Evolutionary conservation across 148 eudicot species (phyloP).

Genomic region (Rhododendron molle): DNA sequence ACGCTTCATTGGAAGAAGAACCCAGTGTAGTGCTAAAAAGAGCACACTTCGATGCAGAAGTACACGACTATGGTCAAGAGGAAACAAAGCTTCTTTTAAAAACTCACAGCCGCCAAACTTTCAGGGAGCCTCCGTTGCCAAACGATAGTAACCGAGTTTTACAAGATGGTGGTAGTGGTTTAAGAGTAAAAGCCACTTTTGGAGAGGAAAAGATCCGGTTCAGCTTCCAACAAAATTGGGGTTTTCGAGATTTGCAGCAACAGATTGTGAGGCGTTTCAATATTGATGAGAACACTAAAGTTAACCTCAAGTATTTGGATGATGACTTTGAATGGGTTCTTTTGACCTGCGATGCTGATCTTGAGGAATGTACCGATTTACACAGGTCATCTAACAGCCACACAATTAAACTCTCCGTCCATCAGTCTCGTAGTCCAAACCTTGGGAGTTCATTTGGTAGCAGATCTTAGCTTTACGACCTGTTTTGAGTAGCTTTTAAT

Average conservation of each 20-base stretch:
- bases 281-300: constrained; percentile 36
- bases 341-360: constrained; percentile 75
- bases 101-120: not conserved
- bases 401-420: constrained; percentile 52
- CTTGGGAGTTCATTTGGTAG: constrained; percentile 49
- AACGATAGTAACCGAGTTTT: constrained; percentile 24
- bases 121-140: constrained; percentile 19
- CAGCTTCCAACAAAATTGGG: constrained; percentile 48
- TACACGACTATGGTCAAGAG: constrained; percentile 28
- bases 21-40: constrained; percentile 37
- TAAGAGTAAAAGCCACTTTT: constrained; percentile 57
- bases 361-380: constrained; percentile 71
- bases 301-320: constrained; percentile 67
- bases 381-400: constrained; percentile 46
- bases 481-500: not conserved
- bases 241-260: constrained; percentile 43
- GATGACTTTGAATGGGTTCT: constrained; percentile 91
- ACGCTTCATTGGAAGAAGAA: constrained; percentile 28
- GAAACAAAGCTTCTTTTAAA: not conserved
- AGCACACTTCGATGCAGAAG: constrained; percentile 39
- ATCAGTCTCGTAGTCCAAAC: constrained; percentile 24
- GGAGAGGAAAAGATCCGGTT: constrained; percentile 74
- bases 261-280: constrained; percentile 57
- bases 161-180: constrained; percentile 22
- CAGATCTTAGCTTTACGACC: constrained; percentile 17